Base-by-base conservation (phyloP, 2,329 filamentous ascomycete genomes). In the Cryphonectria japonica region DNA sequence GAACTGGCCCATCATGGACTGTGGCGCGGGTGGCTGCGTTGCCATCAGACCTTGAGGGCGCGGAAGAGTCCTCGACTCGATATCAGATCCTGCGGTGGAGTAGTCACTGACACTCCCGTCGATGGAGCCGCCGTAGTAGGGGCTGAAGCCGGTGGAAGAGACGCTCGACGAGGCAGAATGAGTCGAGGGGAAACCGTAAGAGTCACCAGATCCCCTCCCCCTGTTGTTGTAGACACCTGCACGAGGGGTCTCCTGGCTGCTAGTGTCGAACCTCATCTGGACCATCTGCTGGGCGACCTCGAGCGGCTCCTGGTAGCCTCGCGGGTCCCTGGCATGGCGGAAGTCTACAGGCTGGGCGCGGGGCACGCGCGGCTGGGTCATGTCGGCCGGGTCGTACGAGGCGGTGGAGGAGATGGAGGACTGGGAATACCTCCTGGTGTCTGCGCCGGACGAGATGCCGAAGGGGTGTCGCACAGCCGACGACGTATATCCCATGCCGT, bases 1-100 rank as follows among this genome's bases (percentile, higher is more conserved):
- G 84, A 98, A 98, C 78, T 97, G 95, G 67, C 94, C 91, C 96
- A 99, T 99, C 94, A 99, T 98, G 0, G 95, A 97, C 79, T 97
- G 93, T 1, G 94, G 95, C 26, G 94, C 94, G 0, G 94, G 94
- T 43, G 91, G 86, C 74, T 86, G 87, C 71, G 86, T 89, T 60
- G 84, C 84, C 83, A 87, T 85, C 68, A 87, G 77, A 52, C 88
- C 91, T 37, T 90, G 90, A 0, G 94, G 93, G 68, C 93, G 88
- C 1, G 95, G 94, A 2, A 97, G 85, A n/a, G 93, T 95, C 76
- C 95, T 88, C 66, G 93, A 94, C 78, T 98, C 94, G 71, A 97
- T 93, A 73, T 98, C 94, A 65, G 94, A 95, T 4, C 94, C 90
- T 26, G 89, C 92, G 39, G 94, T 97, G 78, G 95, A 97, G 83